Conservation (phyloP, 2,329 filamentous ascomycete genomes). For the Daldinia sp. region DNA sequence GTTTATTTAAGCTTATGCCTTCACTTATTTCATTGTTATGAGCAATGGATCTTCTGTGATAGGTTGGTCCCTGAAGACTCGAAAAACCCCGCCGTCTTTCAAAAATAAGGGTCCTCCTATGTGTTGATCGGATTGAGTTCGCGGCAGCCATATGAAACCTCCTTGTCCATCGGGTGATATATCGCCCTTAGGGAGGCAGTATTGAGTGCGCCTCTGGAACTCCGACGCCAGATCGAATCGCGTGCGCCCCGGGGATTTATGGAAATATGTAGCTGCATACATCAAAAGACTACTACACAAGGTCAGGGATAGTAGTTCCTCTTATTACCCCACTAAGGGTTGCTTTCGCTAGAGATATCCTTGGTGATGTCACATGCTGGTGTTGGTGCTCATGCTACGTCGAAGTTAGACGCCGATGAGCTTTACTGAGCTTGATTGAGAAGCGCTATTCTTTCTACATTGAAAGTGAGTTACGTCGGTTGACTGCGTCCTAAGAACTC, state of each 20-base stretch:
- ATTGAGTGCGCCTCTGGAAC: slow-evolving; percentile 8
- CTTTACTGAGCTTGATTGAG: background rate
- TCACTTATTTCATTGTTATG: slow-evolving; percentile 22
- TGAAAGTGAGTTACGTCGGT: background rate
- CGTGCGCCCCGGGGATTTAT: slow-evolving; percentile 14
- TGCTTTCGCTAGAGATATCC: background rate
- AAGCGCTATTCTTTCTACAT: background rate
- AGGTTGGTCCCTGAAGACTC: slow-evolving; percentile 35
- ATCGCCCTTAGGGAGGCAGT: slow-evolving; percentile 45
- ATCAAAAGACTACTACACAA: background rate
- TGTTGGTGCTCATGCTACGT: background rate
- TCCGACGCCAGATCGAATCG: slow-evolving; percentile 21
- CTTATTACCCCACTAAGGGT: background rate
- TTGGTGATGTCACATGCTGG: slow-evolving; percentile 16
- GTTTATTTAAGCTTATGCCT: slow-evolving; percentile 39
- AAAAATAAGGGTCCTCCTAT: slow-evolving; percentile 33
- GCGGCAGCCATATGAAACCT: slow-evolving; percentile 40
- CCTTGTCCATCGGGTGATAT: slow-evolving; percentile 46
- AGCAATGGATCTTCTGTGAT: slow-evolving; percentile 39
- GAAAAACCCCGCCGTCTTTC: slow-evolving; percentile 44
- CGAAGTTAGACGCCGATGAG: background rate
- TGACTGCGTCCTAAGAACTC: too few species aligned
- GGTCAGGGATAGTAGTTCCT: slow-evolving; percentile 2
- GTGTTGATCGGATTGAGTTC: slow-evolving; percentile 47
- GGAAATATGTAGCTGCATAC: slow-evolving; percentile 12